Base-by-base conservation (phyloP, 129 eudicot genomes). In the Erigeron canadensis region DNA sequence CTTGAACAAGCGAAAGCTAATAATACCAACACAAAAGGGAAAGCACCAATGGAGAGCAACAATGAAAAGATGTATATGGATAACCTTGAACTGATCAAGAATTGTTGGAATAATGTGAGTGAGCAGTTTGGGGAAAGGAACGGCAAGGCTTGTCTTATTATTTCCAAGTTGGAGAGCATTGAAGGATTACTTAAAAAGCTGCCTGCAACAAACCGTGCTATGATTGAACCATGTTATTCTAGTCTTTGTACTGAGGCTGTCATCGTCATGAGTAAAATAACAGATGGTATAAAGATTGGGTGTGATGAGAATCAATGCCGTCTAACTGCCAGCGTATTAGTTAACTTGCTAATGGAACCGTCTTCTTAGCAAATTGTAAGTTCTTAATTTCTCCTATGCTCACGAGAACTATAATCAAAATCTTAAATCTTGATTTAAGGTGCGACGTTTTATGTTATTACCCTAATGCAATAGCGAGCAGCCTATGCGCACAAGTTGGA, bases 161-260 rank as follows among this genome's bases (percentile, higher is more conserved):
- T 67, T 15, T 7, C 9, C 7, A 7, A n/a, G 4, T 38, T 62
- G 46, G 16, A 67, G 60, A 9, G 19, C 44, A 67, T 47, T 15
- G 44, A 67, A 67, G 72, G 15, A 67, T 47, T 67, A n/a, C 34
- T 67, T 42, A 46, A 5, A 12, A 9, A 23, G 22, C 18, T 67
- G 72, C 18, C 59, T 5, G 22, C 21, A 47, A 22, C 45, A 23
- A 15, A 67, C 58, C 12, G 1, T 19, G 72, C 0, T 67, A 16
- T 6, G 72, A 23, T 67, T 9, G 6, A 62, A 38, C 9, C 22
- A 62, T 62, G 47, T 62, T 62, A 37, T 62, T 15, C 43, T 62
- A 62, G 46, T 21, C 2, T 47, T 59, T 21, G 71, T 22, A 58
- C 37, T 21, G 21, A 46, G 1, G 71, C 58, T 12, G 42, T 22